Evolutionary conservation across 176 grass and related monocot species (phyloP).

Genomic region (Puya raimondii): DNA sequence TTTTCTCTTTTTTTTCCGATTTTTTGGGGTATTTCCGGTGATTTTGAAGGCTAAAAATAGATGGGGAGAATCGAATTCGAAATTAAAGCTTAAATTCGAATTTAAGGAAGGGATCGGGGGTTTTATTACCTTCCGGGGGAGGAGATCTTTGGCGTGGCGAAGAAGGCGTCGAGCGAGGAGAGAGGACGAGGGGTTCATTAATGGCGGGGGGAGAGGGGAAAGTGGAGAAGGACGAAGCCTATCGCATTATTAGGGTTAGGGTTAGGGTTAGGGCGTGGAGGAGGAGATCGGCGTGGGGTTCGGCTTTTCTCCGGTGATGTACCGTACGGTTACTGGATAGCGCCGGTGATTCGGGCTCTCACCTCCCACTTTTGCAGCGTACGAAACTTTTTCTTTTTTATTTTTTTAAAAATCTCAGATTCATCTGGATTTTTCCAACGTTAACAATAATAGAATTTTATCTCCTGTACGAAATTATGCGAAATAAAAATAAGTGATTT

Average conservation of each 20-base stretch:
- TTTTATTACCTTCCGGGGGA: background rate
- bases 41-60: too few relatives aligned
- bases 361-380: too few relatives aligned
- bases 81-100: background rate
- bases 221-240: background rate
- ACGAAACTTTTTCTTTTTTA: background rate
- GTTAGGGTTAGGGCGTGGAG: background rate
- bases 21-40: too few relatives aligned
- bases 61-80: too few relatives aligned
- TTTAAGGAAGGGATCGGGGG: background rate
- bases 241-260: too few relatives aligned
- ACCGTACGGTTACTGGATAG: background rate
- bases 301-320: background rate
- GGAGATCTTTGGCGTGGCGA: slow-evolving; percentile 18
- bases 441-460: too few relatives aligned
- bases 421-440: too few relatives aligned
- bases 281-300: background rate
- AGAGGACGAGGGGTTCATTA: background rate
- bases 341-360: background rate
- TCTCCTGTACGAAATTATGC: too few relatives aligned
- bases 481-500: too few relatives aligned
- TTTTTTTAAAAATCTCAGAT: too few relatives aligned
- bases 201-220: background rate
- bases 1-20: too few relatives aligned
- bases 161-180: slow-evolving; percentile 24